Conservation (phyloP, 208 protist genomes). For the Angomonas deanei region DNA sequence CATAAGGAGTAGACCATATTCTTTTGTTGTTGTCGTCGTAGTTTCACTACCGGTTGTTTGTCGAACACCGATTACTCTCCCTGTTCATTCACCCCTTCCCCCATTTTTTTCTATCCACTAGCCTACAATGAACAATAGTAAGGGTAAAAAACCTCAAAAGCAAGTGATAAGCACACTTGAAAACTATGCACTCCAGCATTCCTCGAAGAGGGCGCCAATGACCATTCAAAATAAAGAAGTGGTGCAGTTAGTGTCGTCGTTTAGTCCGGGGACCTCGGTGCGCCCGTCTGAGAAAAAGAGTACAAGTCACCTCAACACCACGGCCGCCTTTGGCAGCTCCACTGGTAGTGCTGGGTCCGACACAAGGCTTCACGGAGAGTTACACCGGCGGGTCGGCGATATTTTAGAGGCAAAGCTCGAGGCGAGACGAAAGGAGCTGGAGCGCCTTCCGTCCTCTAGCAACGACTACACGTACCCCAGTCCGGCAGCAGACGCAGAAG, state of each 20-base stretch:
- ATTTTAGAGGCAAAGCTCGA: conserved; percentile 21
- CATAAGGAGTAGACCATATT: background rate
- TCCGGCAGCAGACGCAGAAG: background rate
- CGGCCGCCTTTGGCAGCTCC: background rate
- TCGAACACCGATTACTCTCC: too few relatives aligned
- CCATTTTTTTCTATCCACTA: background rate
- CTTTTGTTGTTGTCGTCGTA: background rate
- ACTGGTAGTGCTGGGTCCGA: too few relatives aligned
- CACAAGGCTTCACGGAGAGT: conserved; percentile 18
- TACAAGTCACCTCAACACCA: background rate
- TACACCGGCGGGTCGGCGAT: conserved; percentile 14
- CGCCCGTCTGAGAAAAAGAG: background rate
- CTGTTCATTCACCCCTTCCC: conserved; percentile 1
- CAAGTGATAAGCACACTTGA: conserved; percentile 3
- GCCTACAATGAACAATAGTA: background rate
- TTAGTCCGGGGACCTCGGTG: background rate
- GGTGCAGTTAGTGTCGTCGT: background rate
- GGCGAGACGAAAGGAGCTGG: background rate
- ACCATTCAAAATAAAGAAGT: background rate
- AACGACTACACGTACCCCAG: background rate
- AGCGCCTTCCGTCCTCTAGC: background rate
- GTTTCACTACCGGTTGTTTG: background rate
- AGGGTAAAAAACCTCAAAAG: background rate
- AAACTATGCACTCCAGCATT: conserved; percentile 4
- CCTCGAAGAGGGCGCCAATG: background rate